Conservation (phyloP, 2,329 filamentous ascomycete species). For the Trichoderma harzianum region DNA sequence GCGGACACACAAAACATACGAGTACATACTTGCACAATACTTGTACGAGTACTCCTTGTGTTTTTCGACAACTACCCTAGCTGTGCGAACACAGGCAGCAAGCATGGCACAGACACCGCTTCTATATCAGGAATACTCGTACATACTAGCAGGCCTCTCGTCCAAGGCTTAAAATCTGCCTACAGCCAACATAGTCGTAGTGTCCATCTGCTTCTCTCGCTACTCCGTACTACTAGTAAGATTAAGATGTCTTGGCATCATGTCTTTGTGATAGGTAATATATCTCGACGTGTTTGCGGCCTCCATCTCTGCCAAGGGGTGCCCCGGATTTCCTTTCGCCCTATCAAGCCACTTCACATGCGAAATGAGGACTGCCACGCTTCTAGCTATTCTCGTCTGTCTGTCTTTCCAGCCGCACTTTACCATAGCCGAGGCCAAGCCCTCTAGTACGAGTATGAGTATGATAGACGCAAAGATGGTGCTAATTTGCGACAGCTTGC, state of each 20-base stretch:
- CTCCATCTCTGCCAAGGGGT: background rate
- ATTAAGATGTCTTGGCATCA: background rate
- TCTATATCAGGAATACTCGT: background rate
- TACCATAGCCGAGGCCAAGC: background rate
- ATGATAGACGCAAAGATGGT: background rate
- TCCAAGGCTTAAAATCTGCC: background rate
- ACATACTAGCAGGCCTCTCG: background rate
- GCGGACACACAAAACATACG: background rate
- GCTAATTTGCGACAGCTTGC: background rate
- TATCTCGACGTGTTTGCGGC: background rate
- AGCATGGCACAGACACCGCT: background rate
- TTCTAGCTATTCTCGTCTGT: background rate
- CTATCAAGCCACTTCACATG: constrained; percentile 1
- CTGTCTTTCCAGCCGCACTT: background rate
- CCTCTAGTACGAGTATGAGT: background rate
- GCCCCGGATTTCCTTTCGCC: background rate
- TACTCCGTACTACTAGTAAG: background rate
- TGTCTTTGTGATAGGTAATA: background rate
- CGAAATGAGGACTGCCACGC: background rate
- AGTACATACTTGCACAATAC: background rate
- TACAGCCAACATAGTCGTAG: background rate
- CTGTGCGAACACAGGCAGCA: background rate
- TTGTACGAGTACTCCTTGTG: background rate
- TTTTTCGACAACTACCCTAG: background rate
- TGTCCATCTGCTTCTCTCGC: background rate